These are phyloP conservation scores for Teunomyces barrocoloradensis DNA, from an alignment of 805 yeast genomes.

Conservation along the genomic window DNA sequence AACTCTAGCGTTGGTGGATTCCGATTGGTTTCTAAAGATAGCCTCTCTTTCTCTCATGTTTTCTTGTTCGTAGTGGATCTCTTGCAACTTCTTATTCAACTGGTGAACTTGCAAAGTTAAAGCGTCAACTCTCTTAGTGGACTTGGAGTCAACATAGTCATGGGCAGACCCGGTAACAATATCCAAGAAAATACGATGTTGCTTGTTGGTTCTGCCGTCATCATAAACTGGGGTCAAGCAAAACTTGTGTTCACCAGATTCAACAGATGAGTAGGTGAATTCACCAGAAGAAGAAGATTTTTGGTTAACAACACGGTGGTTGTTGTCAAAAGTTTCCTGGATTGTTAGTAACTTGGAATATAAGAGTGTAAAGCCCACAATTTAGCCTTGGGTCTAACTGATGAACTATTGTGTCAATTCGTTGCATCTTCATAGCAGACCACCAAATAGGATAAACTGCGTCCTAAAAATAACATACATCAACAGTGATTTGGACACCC, in stretches of 20 bases:
- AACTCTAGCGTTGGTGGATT: constrained; percentile 69
- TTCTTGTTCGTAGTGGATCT: constrained; percentile 63
- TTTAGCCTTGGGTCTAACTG: neutral
- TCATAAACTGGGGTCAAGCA: constrained; percentile 62
- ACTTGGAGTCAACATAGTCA: constrained; percentile 60
- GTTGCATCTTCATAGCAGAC: neutral
- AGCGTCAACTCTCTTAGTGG: constrained; percentile 51
- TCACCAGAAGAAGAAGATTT: constrained; percentile 59
- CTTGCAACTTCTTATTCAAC: constrained; percentile 55
- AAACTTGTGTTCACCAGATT: constrained; percentile 80
- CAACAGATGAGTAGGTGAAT: constrained; percentile 78
- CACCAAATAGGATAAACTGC: neutral
- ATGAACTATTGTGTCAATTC: neutral
- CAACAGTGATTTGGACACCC: constrained; percentile 66
- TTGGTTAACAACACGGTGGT: constrained; percentile 74
- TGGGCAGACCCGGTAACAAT: constrained; percentile 63
- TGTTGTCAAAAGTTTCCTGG: constrained; percentile 66
- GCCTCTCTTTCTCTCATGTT: constrained; percentile 76
- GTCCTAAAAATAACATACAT: constrained; percentile 32
- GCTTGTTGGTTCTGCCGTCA: constrained; percentile 66
- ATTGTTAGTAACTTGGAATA: constrained; percentile 12
- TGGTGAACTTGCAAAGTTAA: constrained; percentile 55
- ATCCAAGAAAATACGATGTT: constrained; percentile 72
- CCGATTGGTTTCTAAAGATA: constrained; percentile 72
- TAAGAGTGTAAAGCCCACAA: neutral